Conservation (phyloP, 176 grass and related monocot species). For the Bolboschoenus planiculmis region DNA sequence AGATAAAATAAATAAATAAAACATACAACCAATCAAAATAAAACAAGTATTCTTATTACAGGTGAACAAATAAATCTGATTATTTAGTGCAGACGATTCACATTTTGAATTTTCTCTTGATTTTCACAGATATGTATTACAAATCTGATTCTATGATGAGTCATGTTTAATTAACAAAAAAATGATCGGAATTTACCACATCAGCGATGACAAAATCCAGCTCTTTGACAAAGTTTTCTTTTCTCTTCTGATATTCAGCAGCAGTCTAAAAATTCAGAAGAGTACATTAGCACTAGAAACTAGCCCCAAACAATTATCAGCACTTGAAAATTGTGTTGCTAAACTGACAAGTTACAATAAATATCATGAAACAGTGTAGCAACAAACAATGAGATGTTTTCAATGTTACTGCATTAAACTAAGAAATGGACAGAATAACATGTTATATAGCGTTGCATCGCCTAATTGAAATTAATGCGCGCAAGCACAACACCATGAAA, state of each 20-base stretch:
- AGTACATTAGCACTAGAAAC: slow-evolving; percentile 2
- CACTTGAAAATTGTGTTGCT: neutral
- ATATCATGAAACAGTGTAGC: neutral
- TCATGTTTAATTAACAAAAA: neutral
- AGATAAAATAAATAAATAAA: neutral
- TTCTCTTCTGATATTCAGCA: slow-evolving; percentile 78
- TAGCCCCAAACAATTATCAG: neutral
- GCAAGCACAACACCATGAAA: neutral
- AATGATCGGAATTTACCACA: slow-evolving; percentile 58
- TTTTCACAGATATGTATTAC: neutral
- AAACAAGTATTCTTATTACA: neutral
- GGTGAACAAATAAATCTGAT: neutral
- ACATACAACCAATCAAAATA: neutral
- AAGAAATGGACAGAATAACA: neutral
- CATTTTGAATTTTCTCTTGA: neutral
- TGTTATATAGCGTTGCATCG: neutral
- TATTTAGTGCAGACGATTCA: neutral
- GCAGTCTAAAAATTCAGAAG: slow-evolving; percentile 50
- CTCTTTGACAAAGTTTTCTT: slow-evolving; percentile 92
- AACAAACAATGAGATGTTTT: neutral
- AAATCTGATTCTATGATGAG: neutral
- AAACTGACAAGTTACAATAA: neutral
- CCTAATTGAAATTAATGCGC: neutral
- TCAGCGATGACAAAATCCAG: slow-evolving; percentile 89
- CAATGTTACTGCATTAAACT: neutral